Evolutionary conservation across 768 basidiomycete genomes (phyloP).

Genomic region (Russula lepida): DNA sequence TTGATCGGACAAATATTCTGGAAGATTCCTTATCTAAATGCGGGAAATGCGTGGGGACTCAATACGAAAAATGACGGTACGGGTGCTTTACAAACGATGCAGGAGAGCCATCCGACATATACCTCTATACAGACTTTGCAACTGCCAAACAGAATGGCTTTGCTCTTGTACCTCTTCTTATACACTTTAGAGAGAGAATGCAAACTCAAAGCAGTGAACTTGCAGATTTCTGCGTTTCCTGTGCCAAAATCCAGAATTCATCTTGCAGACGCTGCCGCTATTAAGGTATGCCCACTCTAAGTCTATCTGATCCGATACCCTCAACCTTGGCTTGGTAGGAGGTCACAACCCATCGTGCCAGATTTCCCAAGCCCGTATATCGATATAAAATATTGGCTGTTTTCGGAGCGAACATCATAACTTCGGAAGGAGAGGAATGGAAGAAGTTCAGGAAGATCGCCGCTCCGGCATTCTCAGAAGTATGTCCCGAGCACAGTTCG

Average conservation of each 20-base stretch:
- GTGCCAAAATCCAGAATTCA: background rate
- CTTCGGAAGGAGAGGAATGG: constrained; percentile 57
- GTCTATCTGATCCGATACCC: background rate
- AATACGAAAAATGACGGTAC: background rate
- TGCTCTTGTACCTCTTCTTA: background rate
- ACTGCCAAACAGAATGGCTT: constrained; percentile 3
- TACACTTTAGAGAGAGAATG: background rate
- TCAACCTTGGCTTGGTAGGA: constrained; percentile 32
- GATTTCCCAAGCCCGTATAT: constrained; percentile 49
- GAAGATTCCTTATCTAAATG: background rate
- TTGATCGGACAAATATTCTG: background rate
- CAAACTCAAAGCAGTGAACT: background rate
- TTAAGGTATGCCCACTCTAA: constrained; percentile 2
- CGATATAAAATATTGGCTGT: constrained; percentile 39
- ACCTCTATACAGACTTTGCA: background rate
- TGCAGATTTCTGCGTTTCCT: constrained; percentile 7
- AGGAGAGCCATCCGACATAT: background rate
- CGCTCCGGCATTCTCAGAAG: constrained; percentile 60
- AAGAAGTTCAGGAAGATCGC: constrained; percentile 54
- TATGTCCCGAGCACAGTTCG: constrained; percentile 20
- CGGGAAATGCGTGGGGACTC: background rate
- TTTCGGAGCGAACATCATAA: constrained; percentile 55
- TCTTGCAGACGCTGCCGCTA: constrained; percentile 15
- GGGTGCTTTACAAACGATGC: background rate
- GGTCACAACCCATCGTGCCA: constrained; percentile 37